These are phyloP conservation scores for Kwoniella sp. DNA, from an alignment of 768 basidiomycete species.

Conservation along the genomic window DNA sequence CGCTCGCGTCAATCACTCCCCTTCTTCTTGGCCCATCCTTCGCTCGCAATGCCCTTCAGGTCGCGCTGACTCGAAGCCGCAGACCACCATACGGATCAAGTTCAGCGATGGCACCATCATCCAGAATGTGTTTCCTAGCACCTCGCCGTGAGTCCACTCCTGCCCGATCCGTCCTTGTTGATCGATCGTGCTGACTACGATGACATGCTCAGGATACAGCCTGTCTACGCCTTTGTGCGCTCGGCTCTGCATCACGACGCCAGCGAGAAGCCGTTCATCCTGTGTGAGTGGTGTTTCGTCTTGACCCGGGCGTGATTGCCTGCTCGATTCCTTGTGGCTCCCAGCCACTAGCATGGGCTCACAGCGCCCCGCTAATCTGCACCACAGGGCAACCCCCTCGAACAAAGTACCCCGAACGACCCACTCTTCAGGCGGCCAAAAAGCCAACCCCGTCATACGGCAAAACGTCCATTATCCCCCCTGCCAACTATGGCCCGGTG, in stretches of 20 bases:
- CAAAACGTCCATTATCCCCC: conserved; percentile 28
- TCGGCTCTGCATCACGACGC: conserved; percentile 27
- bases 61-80: no score
- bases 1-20: no score
- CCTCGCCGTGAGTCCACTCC: conserved; percentile 27
- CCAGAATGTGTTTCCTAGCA: conserved; percentile 43
- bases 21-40: no score
- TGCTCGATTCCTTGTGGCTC: not conserved
- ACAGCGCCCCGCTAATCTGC: no score
- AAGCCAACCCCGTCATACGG: conserved; percentile 12
- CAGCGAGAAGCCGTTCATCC: conserved; percentile 35
- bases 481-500: conserved; percentile 38
- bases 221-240: conserved; percentile 47
- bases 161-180: not conserved
- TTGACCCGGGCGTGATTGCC: not conserved
- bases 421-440: conserved; percentile 18
- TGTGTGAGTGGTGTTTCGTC: conserved; percentile 31
- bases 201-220: conserved; percentile 44
- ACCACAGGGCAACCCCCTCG: conserved; percentile 46
- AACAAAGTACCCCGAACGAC: conserved; percentile 43
- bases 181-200: no score
- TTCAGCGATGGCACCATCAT: conserved; percentile 49
- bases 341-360: not conserved
- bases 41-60: not conserved
- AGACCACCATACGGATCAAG: conserved; percentile 46